Percentiles rank a stretch among this genome's conserved stretches.
phyloP scores from a whole-genome alignment of 768 basidiomycete genomes.

The Sistotremastrum niveocremeum region DNA sequence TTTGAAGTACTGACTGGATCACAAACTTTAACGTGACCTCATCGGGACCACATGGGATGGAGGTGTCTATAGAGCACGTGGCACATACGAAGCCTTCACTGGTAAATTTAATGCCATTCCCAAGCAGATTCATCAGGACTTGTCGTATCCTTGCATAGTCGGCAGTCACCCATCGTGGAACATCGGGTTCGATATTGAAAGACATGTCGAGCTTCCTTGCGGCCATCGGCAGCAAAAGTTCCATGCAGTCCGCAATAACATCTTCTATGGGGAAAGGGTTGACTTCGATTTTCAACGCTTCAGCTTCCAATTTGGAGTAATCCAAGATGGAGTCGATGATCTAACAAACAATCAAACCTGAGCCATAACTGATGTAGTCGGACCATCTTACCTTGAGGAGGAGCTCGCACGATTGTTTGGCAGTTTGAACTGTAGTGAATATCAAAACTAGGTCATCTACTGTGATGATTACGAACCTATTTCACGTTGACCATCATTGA shows the following conservation, averaged over 20 bases:
- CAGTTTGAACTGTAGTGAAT: conserved; percentile 46
- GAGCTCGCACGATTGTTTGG: conserved; percentile 66
- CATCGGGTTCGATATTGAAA: conserved; percentile 53
- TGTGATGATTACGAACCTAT: conserved; percentile 27
- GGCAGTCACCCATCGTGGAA: conserved; percentile 58
- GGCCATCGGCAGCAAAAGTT: conserved; percentile 60
- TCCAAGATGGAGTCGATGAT: conserved; percentile 72
- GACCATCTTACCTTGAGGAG: conserved; percentile 39
- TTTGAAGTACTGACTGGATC: conserved; percentile 35
- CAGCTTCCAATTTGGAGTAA: conserved; percentile 65
- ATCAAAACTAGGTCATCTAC: neutral
- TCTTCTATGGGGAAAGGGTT: conserved; percentile 57
- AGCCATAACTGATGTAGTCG: neutral
- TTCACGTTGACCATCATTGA: conserved; percentile 56
- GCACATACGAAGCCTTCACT: conserved; percentile 49
- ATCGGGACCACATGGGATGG: conserved; percentile 18
- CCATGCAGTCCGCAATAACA: conserved; percentile 71
- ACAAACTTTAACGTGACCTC: conserved; percentile 49
- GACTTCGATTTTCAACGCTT: conserved; percentile 58
- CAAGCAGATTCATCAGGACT: conserved; percentile 68
- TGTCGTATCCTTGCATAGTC: conserved; percentile 67
- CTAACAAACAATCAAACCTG: conserved; percentile 18
- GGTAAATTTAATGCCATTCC: conserved; percentile 69
- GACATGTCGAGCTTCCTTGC: conserved; percentile 62
- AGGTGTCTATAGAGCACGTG: conserved; percentile 39